These are phyloP conservation scores for Sparassis latifolia DNA, from an alignment of 1,284 basidiomycete species.

Conservation along the genomic window DNA sequence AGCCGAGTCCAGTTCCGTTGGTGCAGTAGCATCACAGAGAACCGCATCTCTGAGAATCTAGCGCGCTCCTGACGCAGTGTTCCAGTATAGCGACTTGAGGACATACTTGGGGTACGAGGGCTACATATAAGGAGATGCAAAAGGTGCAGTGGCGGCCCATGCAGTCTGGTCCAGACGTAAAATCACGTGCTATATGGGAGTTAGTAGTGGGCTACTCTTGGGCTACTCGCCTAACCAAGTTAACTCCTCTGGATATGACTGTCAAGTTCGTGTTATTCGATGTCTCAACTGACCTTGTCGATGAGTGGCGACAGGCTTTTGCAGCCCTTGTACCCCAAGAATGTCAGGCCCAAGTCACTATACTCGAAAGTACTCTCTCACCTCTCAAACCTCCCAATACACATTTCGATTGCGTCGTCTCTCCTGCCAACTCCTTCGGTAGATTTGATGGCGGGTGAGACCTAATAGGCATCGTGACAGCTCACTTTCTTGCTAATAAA, in stretches of 20 bases:
- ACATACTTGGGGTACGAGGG: no score
- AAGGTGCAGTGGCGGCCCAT: no score
- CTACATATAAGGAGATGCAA: no score
- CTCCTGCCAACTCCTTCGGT: slow-evolving; percentile 21
- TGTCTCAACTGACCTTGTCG: slow-evolving; percentile 5
- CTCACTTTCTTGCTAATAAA: not conserved
- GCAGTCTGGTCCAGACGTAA: no score
- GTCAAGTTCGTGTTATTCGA: slow-evolving; percentile 2
- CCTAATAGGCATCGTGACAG: not conserved
- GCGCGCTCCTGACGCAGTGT: not conserved
- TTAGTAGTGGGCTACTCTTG: no score
- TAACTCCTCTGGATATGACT: not conserved
- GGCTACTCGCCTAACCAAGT: no score
- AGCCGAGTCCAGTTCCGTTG: no score
- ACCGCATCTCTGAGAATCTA: no score
- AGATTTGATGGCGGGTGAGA: slow-evolving; percentile 18
- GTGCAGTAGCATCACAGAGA: no score
- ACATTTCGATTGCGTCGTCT: slow-evolving; percentile 20
- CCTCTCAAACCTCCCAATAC: not conserved
- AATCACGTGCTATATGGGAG: no score
- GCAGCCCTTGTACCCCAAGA: slow-evolving; percentile 4
- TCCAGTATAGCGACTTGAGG: no score
- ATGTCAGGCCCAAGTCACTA: not conserved
- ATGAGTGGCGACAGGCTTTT: slow-evolving; percentile 6
- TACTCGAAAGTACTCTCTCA: not conserved